Conservation (phyloP, 1,284 basidiomycete species). For the Trichosporon sp. region DNA sequence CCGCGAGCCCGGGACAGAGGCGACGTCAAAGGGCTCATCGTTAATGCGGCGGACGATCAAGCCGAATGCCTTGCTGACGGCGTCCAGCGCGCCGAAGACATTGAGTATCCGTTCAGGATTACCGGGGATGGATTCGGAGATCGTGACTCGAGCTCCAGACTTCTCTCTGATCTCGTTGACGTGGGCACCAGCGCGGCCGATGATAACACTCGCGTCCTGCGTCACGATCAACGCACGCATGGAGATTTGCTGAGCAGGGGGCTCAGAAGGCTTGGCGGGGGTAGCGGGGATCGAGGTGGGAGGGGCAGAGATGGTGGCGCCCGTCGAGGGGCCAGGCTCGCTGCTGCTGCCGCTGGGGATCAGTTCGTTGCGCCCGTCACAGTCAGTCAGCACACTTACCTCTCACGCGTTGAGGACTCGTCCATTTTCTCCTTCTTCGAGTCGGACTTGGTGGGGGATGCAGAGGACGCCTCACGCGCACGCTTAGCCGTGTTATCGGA, state of each 20-base stretch:
- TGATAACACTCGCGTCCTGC: slow-evolving; percentile 98
- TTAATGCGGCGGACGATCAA: slow-evolving; percentile 98
- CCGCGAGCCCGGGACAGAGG: slow-evolving; percentile 93
- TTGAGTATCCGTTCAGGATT: slow-evolving; percentile 98
- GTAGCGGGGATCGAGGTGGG: slow-evolving; percentile 33
- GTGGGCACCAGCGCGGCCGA: slow-evolving; percentile 91
- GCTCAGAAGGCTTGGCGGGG: slow-evolving; percentile 36
- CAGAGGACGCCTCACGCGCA: slow-evolving; percentile 23
- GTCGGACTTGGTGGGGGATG: slow-evolving; percentile 14
- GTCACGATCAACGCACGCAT: slow-evolving; percentile 97
- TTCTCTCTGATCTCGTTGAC: slow-evolving; percentile 99
- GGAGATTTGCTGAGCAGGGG: slow-evolving; percentile 59
- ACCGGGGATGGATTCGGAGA: slow-evolving; percentile 92
- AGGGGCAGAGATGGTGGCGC: slow-evolving; percentile 24
- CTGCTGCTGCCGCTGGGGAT: slow-evolving; percentile 13
- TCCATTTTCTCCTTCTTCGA: slow-evolving; percentile 37
- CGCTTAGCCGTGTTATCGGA: slow-evolving; percentile 26
- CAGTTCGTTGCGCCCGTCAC: not conserved
- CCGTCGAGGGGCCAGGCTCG: slow-evolving; percentile 32
- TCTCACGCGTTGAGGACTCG: slow-evolving; percentile 29
- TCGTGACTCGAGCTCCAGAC: slow-evolving; percentile 89
- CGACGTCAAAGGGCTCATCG: slow-evolving; percentile 96
- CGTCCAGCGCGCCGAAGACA: slow-evolving; percentile 94
- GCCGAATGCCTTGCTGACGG: slow-evolving; percentile 99
- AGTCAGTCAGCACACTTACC: slow-evolving; percentile 29